Evolutionary conservation across 768 basidiomycete genomes (phyloP), one percentile per base, ranked within the genome.

Genomic region (Pleurotus platypus): DNA sequence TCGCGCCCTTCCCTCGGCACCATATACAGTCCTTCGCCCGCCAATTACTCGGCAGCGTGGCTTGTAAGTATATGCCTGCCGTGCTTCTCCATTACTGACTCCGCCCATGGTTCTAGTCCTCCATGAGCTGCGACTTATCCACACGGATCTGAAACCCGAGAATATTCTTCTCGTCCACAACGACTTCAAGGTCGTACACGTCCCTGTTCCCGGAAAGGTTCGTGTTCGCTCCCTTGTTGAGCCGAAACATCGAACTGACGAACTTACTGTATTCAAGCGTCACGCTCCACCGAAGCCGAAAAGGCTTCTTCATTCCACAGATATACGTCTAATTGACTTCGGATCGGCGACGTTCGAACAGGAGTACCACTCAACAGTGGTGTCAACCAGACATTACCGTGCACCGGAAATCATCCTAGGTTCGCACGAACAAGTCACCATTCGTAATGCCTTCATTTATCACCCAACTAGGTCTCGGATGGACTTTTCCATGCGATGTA

Each of bases 381-480:
- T 99, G 54, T 96, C 90, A 37, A 99, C 97, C 11, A 86, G 97
- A 55, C 97, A 99, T 74, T 99, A 99, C 66, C 90, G 97, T 59
- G 97, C 97, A 9, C 97, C 97, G 3, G 97, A 99, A 77, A 98
- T 99, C 70, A 99, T 99, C 60, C 82, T 98, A 54, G 94, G 96
- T 96, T 49, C 47, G 26, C 59, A n/a, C 9, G 39, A 26, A 20
- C n/a, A 24, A 43, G 26, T 60, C 26, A 30, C 38, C 60, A 43
- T 22, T 49, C 24, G 38, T 61, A 35, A 26, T 42, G 57, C 43
- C 26, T 45, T 55, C 49, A 58, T 65, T 53, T 64, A 62, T 58
- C 54, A 48, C 45, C 49, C 57, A 60, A 59, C 49, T 67, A 98
- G 96, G 94, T 56, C 82, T 98, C 59, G 94, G 95, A 53, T 99